Evolutionary conservation across 768 basidiomycete genomes (phyloP), one percentile per base, ranked within the genome.

Genomic region (Lentinula sp.): DNA sequence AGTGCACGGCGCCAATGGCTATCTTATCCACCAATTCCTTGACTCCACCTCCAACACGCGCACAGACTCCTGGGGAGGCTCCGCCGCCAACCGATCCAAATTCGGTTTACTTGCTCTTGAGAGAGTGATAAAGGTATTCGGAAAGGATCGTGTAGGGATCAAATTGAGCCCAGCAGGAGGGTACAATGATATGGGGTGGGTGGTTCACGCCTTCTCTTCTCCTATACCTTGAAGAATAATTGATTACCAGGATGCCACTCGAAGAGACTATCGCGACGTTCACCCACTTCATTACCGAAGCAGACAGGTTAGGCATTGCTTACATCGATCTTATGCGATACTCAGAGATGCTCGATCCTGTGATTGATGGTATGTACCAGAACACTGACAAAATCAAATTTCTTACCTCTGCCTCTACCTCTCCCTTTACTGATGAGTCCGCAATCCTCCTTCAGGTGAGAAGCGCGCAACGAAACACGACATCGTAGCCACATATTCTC

Each of bases 51-150:
- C 71, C 54, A 78, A 79, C 71, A 63, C 68, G 23, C 73, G 77
- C 23, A 76, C 72, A 16, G 78, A 79, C 71, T 59, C 70, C 48
- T 82, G 77, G 74, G 81, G 81, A 15, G 80, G 80, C 1, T 71
- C 70, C 9, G 56, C 75, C 28, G 75, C 78, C 66, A 78, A 79
- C 67, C 72, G 81, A 18, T 62, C 70, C 1, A 67, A 77, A 15
- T 81, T 82, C 67, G 64, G 66, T 4, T 65, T 77, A 23, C 76
- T 77, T 63, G 71, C 68, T 36, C 60, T 75, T 32, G 68, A 74
- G 50, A 72, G 66, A n/a, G 45, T 73, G 51, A 61, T 68, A 48
- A 68, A 71, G 15, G 73, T 76, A 39, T 75, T 70, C 61, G 76
- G 76, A 4, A 63, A 68, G 32, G 73, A 74, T 28, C 66, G 72